Evolutionary conservation across 768 basidiomycete species (phyloP), one percentile per base, ranked within the genome.

Genomic region (Tephrocybe rancida): DNA sequence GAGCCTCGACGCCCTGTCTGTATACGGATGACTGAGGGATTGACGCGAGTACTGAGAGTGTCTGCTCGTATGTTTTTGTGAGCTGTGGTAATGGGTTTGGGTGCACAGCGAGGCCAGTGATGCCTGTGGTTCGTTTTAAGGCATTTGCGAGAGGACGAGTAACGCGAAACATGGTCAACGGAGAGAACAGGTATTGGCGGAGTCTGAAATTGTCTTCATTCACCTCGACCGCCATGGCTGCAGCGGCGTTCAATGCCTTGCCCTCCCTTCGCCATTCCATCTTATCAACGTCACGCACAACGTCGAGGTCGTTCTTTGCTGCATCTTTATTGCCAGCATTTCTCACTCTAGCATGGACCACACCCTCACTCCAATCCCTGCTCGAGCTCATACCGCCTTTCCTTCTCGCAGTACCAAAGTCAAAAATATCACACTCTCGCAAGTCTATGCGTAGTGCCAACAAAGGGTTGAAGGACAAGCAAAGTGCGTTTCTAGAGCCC

Each of bases 391-490:
- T 98, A 56, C 95, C 95, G 11, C 81, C 94, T 0, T 85, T 95
- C 68, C 75, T 98, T 18, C 82, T 94, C 38, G 94, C 95, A 22
- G 96, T 96, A 1, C 96, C 96, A 22, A 98, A 98, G 74, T 89
- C 88, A 68, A 95, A 95, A 73, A 81, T 86, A 10, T 94, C 95
- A 0, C 95, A 98, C 72, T 94, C 92, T 19, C 80, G 91, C 47
- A 98, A 98, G 70, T 82, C 88, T n/a, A 96, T 96, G 94, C 81
- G 95, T 37, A 86, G 85, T 57, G 89, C 95, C 14, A 94, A 95
- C 71, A 98, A 98, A 70, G 94, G 95, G 1, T 73, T 97, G 63
- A 92, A 95, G 69, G 95, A 98, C 71, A 95, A 93, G 70, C 86
- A 86, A 55, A 94, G 96, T 94, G 64, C 56, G 85, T 71, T 7